Evolutionary conservation across 2,329 filamentous ascomycete species (phyloP).

Genomic region (Colletotrichum lini): DNA sequence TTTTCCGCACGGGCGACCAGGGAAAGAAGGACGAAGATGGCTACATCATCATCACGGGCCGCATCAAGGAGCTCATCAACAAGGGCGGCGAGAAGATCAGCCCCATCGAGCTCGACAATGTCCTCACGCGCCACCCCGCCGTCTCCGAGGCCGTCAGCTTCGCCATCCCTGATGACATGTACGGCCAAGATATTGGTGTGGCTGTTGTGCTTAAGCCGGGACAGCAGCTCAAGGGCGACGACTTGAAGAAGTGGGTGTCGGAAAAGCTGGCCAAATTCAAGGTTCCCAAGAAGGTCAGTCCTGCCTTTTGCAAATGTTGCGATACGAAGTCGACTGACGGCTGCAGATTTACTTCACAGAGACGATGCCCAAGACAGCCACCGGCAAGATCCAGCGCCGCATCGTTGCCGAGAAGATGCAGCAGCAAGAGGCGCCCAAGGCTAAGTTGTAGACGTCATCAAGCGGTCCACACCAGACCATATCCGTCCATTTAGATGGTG

Average conservation of each 20-base stretch:
- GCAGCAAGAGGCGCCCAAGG: constrained; percentile 72
- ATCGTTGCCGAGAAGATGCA: constrained; percentile 90
- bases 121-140: constrained; percentile 79
- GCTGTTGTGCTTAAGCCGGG: constrained; percentile 82
- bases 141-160: constrained; percentile 87
- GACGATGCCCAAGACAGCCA: constrained; percentile 92
- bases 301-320: not conserved
- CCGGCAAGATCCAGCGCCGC: constrained; percentile 87
- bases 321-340: constrained; percentile 25
- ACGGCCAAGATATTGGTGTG: constrained; percentile 85
- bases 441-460: constrained; percentile 63
- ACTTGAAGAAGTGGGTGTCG: constrained; percentile 77
- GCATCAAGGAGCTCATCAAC: constrained; percentile 94
- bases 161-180: constrained; percentile 85
- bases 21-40: constrained; percentile 85
- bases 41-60: constrained; percentile 88
- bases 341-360: constrained; percentile 82
- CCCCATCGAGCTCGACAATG: constrained; percentile 89
- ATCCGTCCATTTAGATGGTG: not conserved
- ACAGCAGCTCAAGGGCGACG: constrained; percentile 67
- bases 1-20: constrained; percentile 91
- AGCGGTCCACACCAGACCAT: not conserved
- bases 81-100: constrained; percentile 93
- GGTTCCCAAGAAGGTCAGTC: constrained; percentile 81
- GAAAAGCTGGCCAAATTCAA: constrained; percentile 87